Conservation (phyloP, 23 red algal species). For the Gracilaria vermiculophylla region DNA sequence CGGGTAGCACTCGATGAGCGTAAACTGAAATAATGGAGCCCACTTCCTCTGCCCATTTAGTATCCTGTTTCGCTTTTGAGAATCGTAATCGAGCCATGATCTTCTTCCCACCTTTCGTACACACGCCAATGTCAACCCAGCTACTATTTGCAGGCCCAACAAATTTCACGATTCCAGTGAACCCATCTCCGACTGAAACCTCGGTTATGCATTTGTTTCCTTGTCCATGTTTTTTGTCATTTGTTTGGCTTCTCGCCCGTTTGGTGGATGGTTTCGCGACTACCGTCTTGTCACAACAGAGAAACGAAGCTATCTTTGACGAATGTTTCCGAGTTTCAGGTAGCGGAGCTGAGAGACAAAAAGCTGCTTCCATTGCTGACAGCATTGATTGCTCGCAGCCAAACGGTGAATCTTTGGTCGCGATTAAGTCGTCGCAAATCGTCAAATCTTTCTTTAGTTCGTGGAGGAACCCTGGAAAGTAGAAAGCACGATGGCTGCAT, state of each 20-base stretch:
- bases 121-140: slow-evolving; percentile 46
- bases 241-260: not conserved
- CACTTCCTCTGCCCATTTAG: not conserved
- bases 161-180: slow-evolving; percentile 22
- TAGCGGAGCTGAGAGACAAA: not conserved
- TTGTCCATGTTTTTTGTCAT: not conserved
- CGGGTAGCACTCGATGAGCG: slow-evolving; percentile 11
- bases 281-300: not conserved
- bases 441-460: not conserved
- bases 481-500: too few relatives aligned
- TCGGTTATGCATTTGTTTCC: slow-evolving; percentile 15
- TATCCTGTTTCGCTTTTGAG: not conserved
- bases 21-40: slow-evolving; percentile 46
- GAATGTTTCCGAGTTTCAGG: not conserved
- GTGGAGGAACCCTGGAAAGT: too few relatives aligned
- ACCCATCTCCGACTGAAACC: slow-evolving; percentile 20
- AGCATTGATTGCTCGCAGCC: not conserved
- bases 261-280: not conserved
- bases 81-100: slow-evolving; percentile 32
- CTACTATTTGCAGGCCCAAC: slow-evolving; percentile 55
- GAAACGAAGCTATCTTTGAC: not conserved
- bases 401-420: not conserved
- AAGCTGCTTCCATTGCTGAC: not conserved
- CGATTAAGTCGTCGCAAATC: not conserved
- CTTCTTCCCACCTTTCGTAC: not conserved